Evolutionary conservation across 371 early-diverging fungal genomes (phyloP).

Genomic region (Mortierella sp.): DNA sequence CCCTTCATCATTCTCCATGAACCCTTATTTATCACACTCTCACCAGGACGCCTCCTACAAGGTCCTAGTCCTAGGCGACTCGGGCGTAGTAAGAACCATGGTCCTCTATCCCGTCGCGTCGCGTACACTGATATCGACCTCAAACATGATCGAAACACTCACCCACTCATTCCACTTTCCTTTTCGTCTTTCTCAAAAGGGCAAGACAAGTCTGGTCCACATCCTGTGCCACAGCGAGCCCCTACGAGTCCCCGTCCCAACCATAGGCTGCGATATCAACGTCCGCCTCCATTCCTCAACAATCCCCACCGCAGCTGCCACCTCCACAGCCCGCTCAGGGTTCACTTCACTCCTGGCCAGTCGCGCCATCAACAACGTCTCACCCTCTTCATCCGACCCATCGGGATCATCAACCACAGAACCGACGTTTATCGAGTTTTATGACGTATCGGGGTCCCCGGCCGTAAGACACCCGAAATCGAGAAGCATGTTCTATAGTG

Average conservation of each 20-base stretch:
- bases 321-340: not conserved
- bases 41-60: constrained; percentile 23
- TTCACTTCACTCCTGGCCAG: constrained; percentile 12
- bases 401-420: constrained; percentile 29
- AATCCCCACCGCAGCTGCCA: constrained; percentile 23
- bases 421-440: constrained; percentile 62
- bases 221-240: constrained; percentile 61
- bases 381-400: constrained; percentile 1
- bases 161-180: not conserved
- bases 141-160: not conserved
- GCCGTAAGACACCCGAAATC: constrained; percentile 56
- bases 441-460: constrained; percentile 62
- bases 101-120: not conserved
- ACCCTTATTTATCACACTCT: not conserved
- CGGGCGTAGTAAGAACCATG: constrained; percentile 47
- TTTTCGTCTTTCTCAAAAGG: constrained; percentile 26
- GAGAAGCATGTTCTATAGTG: constrained; percentile 61
- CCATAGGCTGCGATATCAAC: constrained; percentile 62
- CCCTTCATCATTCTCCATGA: not conserved
- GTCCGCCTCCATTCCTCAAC: constrained; percentile 54
- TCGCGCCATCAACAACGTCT: constrained; percentile 1
- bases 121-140: not conserved
- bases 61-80: constrained; percentile 52
- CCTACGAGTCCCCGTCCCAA: constrained; percentile 42
- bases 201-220: constrained; percentile 64